Percentiles rank a stretch among this genome's conserved stretches.
phyloP scores from a whole-genome alignment of 2,329 filamentous ascomycete genomes.

The Dothideomycetes sp. region DNA sequence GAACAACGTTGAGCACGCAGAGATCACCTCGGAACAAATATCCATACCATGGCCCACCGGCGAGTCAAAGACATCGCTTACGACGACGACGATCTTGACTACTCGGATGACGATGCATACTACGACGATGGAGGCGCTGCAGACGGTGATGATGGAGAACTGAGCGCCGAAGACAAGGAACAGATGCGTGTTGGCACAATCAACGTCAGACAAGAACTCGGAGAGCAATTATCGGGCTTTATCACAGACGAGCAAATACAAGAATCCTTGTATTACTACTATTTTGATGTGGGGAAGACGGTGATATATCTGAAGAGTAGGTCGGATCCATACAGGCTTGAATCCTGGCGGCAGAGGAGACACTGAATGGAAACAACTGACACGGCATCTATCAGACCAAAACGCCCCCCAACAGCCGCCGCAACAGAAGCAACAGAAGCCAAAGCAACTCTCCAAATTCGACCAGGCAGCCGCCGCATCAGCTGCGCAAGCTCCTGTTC shows the following conservation, averaged over 20 bases:
- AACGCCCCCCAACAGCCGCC: slow-evolving; percentile 15
- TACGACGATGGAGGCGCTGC: slow-evolving; percentile 19
- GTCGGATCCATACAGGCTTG: too few relatives aligned
- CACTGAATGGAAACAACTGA: too few relatives aligned
- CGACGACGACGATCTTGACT: slow-evolving; percentile 41
- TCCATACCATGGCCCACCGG: slow-evolving; percentile 17
- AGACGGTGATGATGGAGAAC: slow-evolving; percentile 11
- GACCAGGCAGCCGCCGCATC: slow-evolving; percentile 31
- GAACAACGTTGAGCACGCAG: too few relatives aligned
- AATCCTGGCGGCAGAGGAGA: too few relatives aligned
- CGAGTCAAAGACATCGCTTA: slow-evolving; percentile 37
- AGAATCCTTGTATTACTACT: slow-evolving; percentile 90
- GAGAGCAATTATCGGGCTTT: slow-evolving; percentile 15
- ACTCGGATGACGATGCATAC: slow-evolving; percentile 24
- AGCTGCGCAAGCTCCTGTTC: slow-evolving; percentile 27
- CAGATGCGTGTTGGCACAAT: slow-evolving; percentile 55
- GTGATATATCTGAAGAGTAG: slow-evolving; percentile 67
- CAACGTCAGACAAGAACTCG: slow-evolving; percentile 57
- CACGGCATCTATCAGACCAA: slow-evolving; percentile 1
- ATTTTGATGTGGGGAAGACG: slow-evolving; percentile 81
- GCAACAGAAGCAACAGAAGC: slow-evolving; percentile 18
- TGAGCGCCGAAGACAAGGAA: slow-evolving; percentile 30
- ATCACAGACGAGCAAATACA: slow-evolving; percentile 65
- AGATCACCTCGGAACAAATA: too few relatives aligned
- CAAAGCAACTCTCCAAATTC: slow-evolving; percentile 32